Conservation (phyloP, 345 rosid species). For the Citrus inodora region DNA sequence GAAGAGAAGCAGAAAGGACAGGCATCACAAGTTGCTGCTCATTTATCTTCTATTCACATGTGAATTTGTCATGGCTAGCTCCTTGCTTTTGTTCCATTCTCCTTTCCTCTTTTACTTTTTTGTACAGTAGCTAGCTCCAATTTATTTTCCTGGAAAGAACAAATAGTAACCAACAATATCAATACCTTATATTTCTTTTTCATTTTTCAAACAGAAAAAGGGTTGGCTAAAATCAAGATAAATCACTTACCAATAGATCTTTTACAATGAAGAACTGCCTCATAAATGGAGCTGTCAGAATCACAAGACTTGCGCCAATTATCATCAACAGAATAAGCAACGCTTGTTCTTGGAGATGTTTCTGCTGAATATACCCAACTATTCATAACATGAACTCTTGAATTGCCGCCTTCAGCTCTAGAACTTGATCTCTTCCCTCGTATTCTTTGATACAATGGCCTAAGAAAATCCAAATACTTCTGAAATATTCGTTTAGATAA, state of each 20-base stretch:
- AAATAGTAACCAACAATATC: slow-evolving; percentile 6
- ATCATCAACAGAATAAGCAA: slow-evolving; percentile 51
- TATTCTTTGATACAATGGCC: slow-evolving; percentile 60
- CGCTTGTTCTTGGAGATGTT: slow-evolving; percentile 69
- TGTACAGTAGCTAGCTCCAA: slow-evolving; percentile 6
- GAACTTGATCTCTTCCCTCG: slow-evolving; percentile 42
- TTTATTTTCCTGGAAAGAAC: slow-evolving; percentile 39
- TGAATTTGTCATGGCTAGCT: slow-evolving; percentile 22
- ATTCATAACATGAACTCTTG: slow-evolving; percentile 30
- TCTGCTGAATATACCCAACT: slow-evolving; percentile 53
- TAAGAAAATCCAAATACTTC: slow-evolving; percentile 69
- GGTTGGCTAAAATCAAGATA: not conserved
- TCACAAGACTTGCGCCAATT: slow-evolving; percentile 72
- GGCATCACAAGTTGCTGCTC: slow-evolving; percentile 30
- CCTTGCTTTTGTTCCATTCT: slow-evolving; percentile 1
- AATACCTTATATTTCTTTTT: slow-evolving; percentile 16
- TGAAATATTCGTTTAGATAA: slow-evolving; percentile 48
- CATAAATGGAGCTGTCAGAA: slow-evolving; percentile 86
- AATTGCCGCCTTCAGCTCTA: slow-evolving; percentile 30
- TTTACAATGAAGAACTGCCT: slow-evolving; percentile 97
- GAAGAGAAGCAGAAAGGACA: slow-evolving; percentile 28
- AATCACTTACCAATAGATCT: slow-evolving; percentile 60
- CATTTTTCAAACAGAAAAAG: not conserved
- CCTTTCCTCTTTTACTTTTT: not conserved
- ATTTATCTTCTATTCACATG: slow-evolving; percentile 28